Evolutionary conservation across 1,284 basidiomycete genomes (phyloP), one percentile per base, ranked within the genome.

Genomic region (Ganoderma leucocontextum): DNA sequence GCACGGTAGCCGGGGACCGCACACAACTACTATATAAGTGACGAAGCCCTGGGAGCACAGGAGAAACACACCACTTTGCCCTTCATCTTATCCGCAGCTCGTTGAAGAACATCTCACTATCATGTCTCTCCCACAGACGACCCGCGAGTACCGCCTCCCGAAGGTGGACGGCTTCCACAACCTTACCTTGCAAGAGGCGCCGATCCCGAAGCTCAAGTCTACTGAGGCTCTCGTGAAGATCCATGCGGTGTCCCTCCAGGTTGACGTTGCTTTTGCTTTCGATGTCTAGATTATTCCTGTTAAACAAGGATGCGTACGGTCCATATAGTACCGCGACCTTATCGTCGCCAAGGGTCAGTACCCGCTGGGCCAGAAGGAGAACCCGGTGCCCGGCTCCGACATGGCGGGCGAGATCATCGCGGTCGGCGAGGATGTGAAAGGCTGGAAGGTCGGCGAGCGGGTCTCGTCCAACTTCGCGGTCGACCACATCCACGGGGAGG

Each of bases 321-420:
- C 53, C 15, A 42, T 36, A 6, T 64, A 86, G 81, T 85, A 78
- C 68, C 81, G 85, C 55, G 85, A 87, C 74, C 73, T 86, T 17
- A 61, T 76, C 12, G 76, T 87, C 39, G 78, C 82, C 8, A 76
- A 65, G 5, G 80, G 80, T 17, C 22, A 44, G 1, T 84, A 84
- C 70, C 77, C 79, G 8, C 64, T 73, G 33, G 72, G 72, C 2
- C 65, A 72, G 42, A 78, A 77, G 36, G 72, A 75, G 4, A 76
- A 85, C 49, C 72, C 85, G 2, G 81, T 89, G 19, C 88, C 89
- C 0, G 81, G 83, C 75, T 91, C 89, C 6, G 90, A 92, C 72
- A 83, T 86, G 70, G 89, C 90, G 17, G 90, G 90, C 10, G 86
- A 89, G 73, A 80, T 91, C 60, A 78, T 89, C 47, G 81, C 83